These are phyloP conservation scores for Talaromyces thailandensis DNA, from an alignment of 495 filamentous ascomycete species.

Conservation along the genomic window DNA sequence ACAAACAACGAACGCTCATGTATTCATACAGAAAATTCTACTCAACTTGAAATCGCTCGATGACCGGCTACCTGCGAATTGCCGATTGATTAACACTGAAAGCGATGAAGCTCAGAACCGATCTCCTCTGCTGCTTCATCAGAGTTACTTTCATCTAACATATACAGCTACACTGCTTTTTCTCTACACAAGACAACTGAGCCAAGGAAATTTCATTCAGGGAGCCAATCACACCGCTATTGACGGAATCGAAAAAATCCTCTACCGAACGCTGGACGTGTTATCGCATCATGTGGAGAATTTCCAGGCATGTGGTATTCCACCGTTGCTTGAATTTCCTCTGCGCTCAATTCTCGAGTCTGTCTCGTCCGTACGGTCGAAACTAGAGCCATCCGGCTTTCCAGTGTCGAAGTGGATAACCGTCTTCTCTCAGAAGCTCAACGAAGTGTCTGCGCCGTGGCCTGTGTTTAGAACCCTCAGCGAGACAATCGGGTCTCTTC, in stretches of 20 bases:
- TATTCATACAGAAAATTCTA: constrained; percentile 32
- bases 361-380: constrained; percentile 24
- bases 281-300: constrained; percentile 38
- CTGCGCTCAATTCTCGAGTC: constrained; percentile 32
- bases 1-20: constrained; percentile 21
- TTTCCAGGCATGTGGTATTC: constrained; percentile 37
- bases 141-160: constrained; percentile 37
- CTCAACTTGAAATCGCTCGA: constrained; percentile 33
- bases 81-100: constrained; percentile 32
- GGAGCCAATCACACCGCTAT: constrained; percentile 26
- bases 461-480: constrained; percentile 28
- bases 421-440: constrained; percentile 24
- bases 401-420: constrained; percentile 32
- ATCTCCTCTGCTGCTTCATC: constrained; percentile 38
- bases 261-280: constrained; percentile 32
- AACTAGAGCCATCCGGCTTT: constrained; percentile 24
- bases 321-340: constrained; percentile 36
- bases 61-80: constrained; percentile 30
- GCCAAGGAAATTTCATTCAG: constrained; percentile 5
- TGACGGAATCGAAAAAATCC: constrained; percentile 36
- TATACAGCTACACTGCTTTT: constrained; percentile 37
- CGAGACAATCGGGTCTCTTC: constrained; percentile 18
- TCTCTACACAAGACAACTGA: constrained; percentile 28
- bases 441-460: constrained; percentile 22
- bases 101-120: constrained; percentile 34